Base-by-base conservation (phyloP, 1,284 basidiomycete genomes). In the Ceratobasidium sp. region DNA sequence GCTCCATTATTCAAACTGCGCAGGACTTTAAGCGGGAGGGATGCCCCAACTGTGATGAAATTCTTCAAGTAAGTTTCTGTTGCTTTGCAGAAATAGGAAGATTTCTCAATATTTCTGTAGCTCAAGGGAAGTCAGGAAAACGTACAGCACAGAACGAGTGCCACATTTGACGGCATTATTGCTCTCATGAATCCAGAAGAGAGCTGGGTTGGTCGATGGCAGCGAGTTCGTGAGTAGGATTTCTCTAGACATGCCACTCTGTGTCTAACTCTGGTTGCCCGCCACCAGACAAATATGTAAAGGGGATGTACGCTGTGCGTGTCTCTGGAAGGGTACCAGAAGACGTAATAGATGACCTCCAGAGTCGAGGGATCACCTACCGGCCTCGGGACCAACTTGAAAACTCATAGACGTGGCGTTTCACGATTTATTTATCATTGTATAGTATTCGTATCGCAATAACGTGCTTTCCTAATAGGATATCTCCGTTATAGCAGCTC, bases 41-140 rank as follows among this genome's bases (percentile, higher is more conserved):
- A 2, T 99, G 97, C 84, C 97, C 97, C 53, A 99, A 99, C 84
- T 99, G 97, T 85, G 97, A 99, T 83, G 95, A 97, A 82, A 89
- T 97, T 81, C 91, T 99, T 85, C 94, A 97, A 88, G 97, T 97
- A 78, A 63, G 88, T 84, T 69, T 51, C 9, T 69, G 13, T 44
- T 23, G 39, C 13, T 4, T 42, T 23, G 13, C 7, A 9, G 20
- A 20, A 40, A 26, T 46, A 20, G 33, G 13, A 49, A n/a, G 49
- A 33, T 64, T 64, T 46, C 20, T 70, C n/a, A 61, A n/a, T 49
- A 18, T 40, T 71, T 70, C 61, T 58, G n/a, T 64, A 98, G 96
- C 94, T 99, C 92, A 95, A 95, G 86, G 93, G 93, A 33, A 94
- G 91, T 79, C 88, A 91, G 18, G 97, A 98, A 81, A 90, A 95